Evolutionary conservation across 2,329 filamentous ascomycete genomes (phyloP).

Genomic region (Cercospora sojina): DNA sequence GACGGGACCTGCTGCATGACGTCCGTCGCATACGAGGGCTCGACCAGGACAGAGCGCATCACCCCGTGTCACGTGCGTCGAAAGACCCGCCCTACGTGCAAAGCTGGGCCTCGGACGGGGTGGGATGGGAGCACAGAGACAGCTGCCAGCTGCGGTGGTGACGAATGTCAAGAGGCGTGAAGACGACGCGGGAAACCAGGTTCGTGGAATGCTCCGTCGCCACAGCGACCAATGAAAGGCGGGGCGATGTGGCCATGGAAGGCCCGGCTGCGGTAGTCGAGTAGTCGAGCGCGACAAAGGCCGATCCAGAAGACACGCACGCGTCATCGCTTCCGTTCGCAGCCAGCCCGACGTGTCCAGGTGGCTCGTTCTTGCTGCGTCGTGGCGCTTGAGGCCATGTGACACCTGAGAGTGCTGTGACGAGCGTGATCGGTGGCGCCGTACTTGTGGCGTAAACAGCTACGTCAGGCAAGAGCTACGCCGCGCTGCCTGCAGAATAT

Average conservation of each 20-base stretch:
- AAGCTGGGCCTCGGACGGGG: neutral
- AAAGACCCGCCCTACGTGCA: neutral
- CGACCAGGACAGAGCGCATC: neutral
- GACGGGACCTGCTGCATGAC: neutral
- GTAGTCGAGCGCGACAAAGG: neutral
- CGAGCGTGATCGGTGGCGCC: neutral
- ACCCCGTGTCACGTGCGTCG: neutral
- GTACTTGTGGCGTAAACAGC: neutral
- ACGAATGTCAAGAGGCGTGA: neutral
- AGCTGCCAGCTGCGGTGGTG: constrained; percentile 1
- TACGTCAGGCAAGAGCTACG: neutral
- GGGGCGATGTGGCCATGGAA: neutral
- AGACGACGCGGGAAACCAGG: neutral
- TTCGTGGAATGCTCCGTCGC: neutral
- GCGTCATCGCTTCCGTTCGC: neutral
- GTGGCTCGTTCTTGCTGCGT: neutral
- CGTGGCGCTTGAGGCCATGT: neutral
- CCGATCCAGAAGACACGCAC: neutral
- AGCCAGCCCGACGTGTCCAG: neutral
- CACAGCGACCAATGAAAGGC: neutral
- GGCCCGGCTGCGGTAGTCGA: neutral
- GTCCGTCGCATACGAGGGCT: neutral
- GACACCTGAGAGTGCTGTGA: neutral
- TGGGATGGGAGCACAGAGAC: neutral
- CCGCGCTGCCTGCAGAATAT: neutral